Evolutionary conservation across 2,329 filamentous ascomycete species (phyloP).

Genomic region (Cladosporium cucumerinum): DNA sequence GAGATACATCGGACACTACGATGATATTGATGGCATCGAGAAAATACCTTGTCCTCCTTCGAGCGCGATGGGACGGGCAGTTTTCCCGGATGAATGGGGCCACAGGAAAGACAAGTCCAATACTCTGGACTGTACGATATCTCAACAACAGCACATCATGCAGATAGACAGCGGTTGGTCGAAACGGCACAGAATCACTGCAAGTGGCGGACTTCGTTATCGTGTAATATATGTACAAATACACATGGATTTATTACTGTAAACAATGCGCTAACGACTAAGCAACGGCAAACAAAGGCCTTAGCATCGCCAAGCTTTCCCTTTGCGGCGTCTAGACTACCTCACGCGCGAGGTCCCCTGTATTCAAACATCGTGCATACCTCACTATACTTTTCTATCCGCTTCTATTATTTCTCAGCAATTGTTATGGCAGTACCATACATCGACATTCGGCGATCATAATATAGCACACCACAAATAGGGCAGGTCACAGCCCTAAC

Average conservation of each 20-base stretch:
- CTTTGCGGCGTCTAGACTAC: conserved; percentile 6
- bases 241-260: neutral
- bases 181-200: neutral
- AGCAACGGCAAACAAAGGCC: neutral
- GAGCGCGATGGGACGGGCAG: neutral
- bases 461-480: neutral
- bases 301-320: conserved; percentile 13
- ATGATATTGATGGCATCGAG: neutral
- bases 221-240: neutral
- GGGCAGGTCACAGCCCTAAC: conserved; percentile 16
- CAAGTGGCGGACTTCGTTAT: neutral
- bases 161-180: neutral
- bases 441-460: conserved; percentile 3
- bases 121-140: neutral
- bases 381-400: neutral
- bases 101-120: neutral
- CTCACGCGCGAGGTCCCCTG: conserved; percentile 1
- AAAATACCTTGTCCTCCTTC: neutral
- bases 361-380: conserved; percentile 2
- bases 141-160: neutral
- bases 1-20: neutral
- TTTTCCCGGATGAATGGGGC: neutral
- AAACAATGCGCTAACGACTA: neutral
- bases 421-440: conserved; percentile 8
- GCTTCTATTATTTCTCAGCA: neutral